Percentiles rank a stretch among this genome's conserved stretches.
phyloP scores from a whole-genome alignment of 192 early-diverging fungal genomes.

The Coemansia sp. region DNA sequence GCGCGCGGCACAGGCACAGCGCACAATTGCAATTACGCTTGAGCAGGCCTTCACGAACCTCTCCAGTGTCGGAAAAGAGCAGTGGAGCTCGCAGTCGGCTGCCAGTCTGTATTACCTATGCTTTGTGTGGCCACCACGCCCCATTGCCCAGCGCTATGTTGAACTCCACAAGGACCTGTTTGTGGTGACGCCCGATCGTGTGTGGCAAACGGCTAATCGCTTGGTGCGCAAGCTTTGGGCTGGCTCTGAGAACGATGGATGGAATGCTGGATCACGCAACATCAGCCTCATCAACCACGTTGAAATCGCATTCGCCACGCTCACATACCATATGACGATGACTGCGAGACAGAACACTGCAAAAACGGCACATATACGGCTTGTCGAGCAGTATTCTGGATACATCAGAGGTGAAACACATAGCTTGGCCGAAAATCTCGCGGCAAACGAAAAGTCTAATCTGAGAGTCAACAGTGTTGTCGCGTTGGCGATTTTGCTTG shows the following conservation, averaged over 20 bases:
- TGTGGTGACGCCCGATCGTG: slow-evolving; percentile 42
- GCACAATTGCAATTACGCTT: slow-evolving; percentile 24
- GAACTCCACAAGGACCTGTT: slow-evolving; percentile 31
- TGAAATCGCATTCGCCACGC: slow-evolving; percentile 26
- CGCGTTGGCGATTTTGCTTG: slow-evolving; percentile 37
- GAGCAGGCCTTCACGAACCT: slow-evolving; percentile 10
- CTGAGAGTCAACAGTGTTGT: slow-evolving; percentile 21
- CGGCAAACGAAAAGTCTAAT: slow-evolving; percentile 22
- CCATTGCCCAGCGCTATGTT: slow-evolving; percentile 26
- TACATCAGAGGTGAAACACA: slow-evolving; percentile 13
- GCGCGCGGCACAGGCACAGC: slow-evolving; percentile 22
- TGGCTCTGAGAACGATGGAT: not conserved
- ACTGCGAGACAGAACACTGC: slow-evolving; percentile 16
- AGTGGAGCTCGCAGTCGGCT: slow-evolving; percentile 11
- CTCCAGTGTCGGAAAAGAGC: slow-evolving; percentile 5
- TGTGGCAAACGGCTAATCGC: slow-evolving; percentile 30
- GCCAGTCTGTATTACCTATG: slow-evolving; percentile 37
- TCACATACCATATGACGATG: slow-evolving; percentile 31
- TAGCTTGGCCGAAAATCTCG: not conserved
- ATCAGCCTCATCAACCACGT: slow-evolving; percentile 13
- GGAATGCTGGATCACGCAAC: not conserved
- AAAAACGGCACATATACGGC: slow-evolving; percentile 13
- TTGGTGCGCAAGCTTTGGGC: slow-evolving; percentile 18
- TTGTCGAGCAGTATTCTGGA: slow-evolving; percentile 18
- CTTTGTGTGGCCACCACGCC: slow-evolving; percentile 47